Conservation (phyloP, 164 flowering plant species). For the Vitis amurensis region DNA sequence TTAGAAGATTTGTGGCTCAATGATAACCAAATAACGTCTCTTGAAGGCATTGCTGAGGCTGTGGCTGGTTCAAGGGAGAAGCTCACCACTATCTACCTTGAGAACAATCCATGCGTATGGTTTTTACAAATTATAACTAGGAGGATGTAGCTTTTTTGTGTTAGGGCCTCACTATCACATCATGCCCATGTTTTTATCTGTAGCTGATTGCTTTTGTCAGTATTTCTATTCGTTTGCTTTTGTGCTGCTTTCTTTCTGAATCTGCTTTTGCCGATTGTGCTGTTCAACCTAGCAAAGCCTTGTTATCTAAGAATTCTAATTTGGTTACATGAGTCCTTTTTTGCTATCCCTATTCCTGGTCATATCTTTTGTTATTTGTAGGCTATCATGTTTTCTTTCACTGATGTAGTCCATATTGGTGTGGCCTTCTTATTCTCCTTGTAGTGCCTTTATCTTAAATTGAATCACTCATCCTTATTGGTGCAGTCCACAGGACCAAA, state of each 20-base stretch:
- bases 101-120: conserved; percentile 95
- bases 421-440: no score
- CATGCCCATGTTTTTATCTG: not conserved
- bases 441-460: no score
- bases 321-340: no score
- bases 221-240: not conserved
- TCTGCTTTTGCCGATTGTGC: no score
- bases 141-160: not conserved
- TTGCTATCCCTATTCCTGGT: no score
- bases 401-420: no score
- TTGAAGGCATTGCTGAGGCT: conserved; percentile 67
- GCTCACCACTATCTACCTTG: conserved; percentile 88
- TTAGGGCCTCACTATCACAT: not conserved
- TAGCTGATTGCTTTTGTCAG: not conserved
- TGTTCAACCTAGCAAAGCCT: no score
- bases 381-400: no score
- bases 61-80: conserved; percentile 79
- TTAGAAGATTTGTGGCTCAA: conserved; percentile 98
- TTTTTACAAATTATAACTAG: conserved; percentile 11
- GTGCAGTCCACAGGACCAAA: no score
- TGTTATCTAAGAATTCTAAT: no score
- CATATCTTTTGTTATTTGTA: no score
- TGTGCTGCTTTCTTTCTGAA: not conserved
- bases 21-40: conserved; percentile 81
- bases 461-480: no score